A percentile compares a stretch with the other conserved stretches of the same genome.
phyloP scores from a whole-genome alignment of 2,329 filamentous ascomycete species.

The Penicillium sclerotiorum region DNA sequence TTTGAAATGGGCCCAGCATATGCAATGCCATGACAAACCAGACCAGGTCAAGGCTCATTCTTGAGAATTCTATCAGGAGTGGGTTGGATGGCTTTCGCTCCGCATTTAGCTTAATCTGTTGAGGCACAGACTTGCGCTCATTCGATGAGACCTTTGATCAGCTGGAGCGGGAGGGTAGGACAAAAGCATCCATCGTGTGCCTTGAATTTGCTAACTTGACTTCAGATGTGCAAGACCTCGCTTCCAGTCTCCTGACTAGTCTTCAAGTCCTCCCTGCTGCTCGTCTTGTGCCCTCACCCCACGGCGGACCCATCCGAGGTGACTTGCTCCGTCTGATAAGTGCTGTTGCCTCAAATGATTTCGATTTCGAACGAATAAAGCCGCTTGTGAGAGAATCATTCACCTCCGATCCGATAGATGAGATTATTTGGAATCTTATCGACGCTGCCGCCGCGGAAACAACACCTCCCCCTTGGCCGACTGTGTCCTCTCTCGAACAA shows the following conservation, averaged over 20 bases:
- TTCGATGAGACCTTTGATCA: no score
- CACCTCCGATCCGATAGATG: not conserved
- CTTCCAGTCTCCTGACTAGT: not conserved
- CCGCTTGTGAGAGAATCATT: not conserved
- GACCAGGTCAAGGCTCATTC: no score
- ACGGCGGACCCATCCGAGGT: not conserved
- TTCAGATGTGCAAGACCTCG: not conserved
- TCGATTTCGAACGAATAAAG: not conserved
- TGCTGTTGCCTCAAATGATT: not conserved
- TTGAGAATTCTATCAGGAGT: no score
- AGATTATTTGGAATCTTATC: slow-evolving; percentile 25
- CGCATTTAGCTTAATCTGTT: no score
- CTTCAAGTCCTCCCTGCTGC: not conserved
- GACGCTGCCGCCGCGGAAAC: slow-evolving; percentile 19
- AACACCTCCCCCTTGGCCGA: slow-evolving; percentile 22
- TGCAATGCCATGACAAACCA: no score
- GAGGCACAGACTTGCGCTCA: no score
- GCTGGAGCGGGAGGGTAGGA: no score
- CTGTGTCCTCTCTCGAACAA: slow-evolving; percentile 21
- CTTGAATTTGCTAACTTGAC: no score
- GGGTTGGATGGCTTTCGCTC: no score
- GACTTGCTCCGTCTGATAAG: not conserved
- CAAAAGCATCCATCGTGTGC: no score
- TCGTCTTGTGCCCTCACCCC: not conserved
- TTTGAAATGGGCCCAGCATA: no score